Conservation (phyloP, 2,329 filamentous ascomycete genomes). For the Byssochlamys sp. region DNA sequence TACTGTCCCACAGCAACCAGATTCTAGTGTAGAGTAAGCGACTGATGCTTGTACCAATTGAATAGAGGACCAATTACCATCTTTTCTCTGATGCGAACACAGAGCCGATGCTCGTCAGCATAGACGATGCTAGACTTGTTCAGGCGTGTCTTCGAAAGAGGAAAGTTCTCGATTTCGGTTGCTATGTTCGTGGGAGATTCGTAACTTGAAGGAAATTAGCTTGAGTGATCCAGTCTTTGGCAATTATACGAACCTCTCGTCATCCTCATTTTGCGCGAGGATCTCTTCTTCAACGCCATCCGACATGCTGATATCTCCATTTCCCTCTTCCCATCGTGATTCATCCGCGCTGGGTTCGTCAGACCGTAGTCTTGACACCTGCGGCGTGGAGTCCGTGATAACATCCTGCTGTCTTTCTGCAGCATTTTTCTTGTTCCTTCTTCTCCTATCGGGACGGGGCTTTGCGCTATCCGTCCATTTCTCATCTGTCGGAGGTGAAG, state of each 20-base stretch:
- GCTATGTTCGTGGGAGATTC: conserved; percentile 22
- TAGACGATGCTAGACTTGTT: conserved; percentile 30
- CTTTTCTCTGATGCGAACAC: conserved; percentile 32
- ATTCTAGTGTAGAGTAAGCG: conserved; percentile 24
- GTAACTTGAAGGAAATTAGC: conserved; percentile 17
- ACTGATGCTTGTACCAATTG: neutral
- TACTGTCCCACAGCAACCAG: conserved; percentile 44
- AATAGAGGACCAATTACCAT: conserved; percentile 17
- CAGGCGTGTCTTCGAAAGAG: conserved; percentile 29
- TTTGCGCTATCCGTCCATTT: conserved; percentile 4
- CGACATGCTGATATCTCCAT: conserved; percentile 1
- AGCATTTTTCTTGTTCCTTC: conserved; percentile 10
- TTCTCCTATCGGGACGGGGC: neutral
- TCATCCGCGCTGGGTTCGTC: conserved; percentile 12
- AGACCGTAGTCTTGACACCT: neutral
- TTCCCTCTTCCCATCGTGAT: conserved; percentile 1
- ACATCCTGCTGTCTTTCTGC: conserved; percentile 12
- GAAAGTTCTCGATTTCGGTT: conserved; percentile 28
- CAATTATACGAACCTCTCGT: conserved; percentile 14
- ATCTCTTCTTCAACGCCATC: conserved; percentile 11
- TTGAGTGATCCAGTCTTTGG: neutral
- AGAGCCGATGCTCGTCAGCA: conserved; percentile 27
- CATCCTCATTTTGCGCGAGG: conserved; percentile 15
- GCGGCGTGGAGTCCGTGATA: conserved; percentile 6
- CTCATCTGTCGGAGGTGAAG: conserved; percentile 16